These are phyloP conservation scores for Trichoderma sp. DNA, from an alignment of 2,329 filamentous ascomycete species.

Conservation along the genomic window DNA sequence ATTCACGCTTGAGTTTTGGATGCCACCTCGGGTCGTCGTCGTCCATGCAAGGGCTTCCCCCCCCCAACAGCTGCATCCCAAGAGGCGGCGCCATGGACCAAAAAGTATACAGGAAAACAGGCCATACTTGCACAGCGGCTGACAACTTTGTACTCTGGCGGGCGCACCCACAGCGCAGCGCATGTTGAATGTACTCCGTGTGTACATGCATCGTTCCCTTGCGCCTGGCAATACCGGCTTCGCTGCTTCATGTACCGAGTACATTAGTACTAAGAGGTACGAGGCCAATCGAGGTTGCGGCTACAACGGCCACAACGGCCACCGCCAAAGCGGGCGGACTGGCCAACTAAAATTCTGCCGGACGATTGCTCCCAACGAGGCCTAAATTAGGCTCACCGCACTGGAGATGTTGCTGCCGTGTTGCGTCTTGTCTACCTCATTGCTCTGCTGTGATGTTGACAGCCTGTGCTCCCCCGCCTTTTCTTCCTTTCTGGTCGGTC, in stretches of 20 bases:
- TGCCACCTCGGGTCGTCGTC: neutral
- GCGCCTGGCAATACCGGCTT: neutral
- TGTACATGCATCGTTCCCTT: neutral
- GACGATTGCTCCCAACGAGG: neutral
- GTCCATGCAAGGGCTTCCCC: constrained; percentile 1
- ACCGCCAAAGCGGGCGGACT: neutral
- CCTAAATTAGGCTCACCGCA: constrained; percentile 1
- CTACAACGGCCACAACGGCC: neutral
- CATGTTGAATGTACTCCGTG: no score
- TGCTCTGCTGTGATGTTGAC: neutral
- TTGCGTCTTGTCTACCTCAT: neutral
- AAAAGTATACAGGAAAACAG: constrained; percentile 4
- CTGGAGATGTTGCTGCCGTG: neutral
- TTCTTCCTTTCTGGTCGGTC: neutral
- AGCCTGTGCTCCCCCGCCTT: neutral
- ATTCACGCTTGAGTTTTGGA: neutral
- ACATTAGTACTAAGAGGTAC: neutral
- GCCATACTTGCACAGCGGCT: no score
- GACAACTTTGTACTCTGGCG: neutral
- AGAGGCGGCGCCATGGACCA: constrained; percentile 10
- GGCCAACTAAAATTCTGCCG: neutral
- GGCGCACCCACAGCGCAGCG: neutral
- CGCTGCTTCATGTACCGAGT: neutral
- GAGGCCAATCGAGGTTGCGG: neutral
- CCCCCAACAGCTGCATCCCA: neutral